A percentile compares a stretch with the other conserved stretches of the same genome.
These are phyloP conservation scores for Phytopythium chamaehyphon DNA, from an alignment of 352 stramenopile species.

Conservation along the genomic window DNA sequence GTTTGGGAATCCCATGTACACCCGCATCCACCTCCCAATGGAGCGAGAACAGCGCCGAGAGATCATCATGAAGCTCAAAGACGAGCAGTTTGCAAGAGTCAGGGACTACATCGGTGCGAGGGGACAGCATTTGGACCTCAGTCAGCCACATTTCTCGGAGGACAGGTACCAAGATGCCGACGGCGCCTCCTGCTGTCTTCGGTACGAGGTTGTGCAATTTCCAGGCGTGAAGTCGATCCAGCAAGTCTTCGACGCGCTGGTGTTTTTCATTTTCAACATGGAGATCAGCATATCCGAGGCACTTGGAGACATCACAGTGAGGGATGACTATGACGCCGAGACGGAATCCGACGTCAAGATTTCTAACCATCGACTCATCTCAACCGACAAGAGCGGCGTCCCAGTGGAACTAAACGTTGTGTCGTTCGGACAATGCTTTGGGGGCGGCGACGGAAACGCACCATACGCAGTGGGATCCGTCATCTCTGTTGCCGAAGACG, in stretches of 20 bases:
- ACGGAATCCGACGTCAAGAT: constrained; percentile 17
- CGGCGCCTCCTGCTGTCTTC: constrained; percentile 13
- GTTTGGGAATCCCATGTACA: constrained; percentile 8
- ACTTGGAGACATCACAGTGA: constrained; percentile 26
- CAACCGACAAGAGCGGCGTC: constrained; percentile 4
- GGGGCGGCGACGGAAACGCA: background rate
- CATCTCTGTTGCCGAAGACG: constrained; percentile 28
- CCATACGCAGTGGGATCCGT: constrained; percentile 18
- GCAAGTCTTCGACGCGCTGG: constrained; percentile 20
- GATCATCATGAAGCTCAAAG: constrained; percentile 18
- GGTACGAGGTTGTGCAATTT: constrained; percentile 19
- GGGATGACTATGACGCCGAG: constrained; percentile 20
- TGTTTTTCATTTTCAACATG: constrained; percentile 21
- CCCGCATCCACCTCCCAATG: constrained; percentile 9
- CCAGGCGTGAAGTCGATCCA: constrained; percentile 7
- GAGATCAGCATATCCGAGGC: constrained; percentile 31
- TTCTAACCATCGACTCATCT: constrained; percentile 38
- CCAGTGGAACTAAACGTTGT: too few species aligned
- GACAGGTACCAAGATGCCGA: constrained; percentile 19
- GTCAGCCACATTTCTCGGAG: constrained; percentile 16
- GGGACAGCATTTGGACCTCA: constrained; percentile 19
- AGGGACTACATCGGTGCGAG: constrained; percentile 28
- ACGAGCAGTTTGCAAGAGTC: constrained; percentile 14
- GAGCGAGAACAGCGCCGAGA: constrained; percentile 17
- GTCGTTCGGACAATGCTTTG: too few species aligned